Evolutionary conservation across 2,329 filamentous ascomycete species (phyloP), one percentile per base, ranked within the genome.

Genomic region (Fusarium heterosporum): DNA sequence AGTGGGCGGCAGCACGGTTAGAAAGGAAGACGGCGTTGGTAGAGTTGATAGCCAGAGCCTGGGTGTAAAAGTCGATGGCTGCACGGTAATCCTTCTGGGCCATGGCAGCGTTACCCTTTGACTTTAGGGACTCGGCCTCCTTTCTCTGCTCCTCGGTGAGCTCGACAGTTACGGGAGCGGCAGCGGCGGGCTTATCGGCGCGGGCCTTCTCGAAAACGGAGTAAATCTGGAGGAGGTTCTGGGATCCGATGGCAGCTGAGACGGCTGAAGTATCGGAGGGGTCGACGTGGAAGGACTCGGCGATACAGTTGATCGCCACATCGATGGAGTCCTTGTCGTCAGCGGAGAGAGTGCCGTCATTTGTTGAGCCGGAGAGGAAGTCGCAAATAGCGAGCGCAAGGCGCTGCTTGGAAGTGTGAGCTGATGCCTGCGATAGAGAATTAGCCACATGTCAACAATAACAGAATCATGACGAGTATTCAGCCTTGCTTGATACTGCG

Each of bases 301-400:
- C 88, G 79, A 99, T 98, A 82, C 95, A 97, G 82, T 94, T 94
- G 77, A 92, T 87, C 70, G 96, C 96, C 51, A 99, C 90, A 77
- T 99, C 96, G 78, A 99, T 92, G 67, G 91, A 95, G 76, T 99
- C 96, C 72, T 90, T 88, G 79, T 99, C 95, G 73, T 98, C 96
- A 73, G 90, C 83, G 53, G 90, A 86, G 60, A 99, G 87, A 42
- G 93, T 97, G 74, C 96, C 96, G 78, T 99, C 96, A 66, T 89
- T 90, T 72, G 93, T 83, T 43, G 93, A 97, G 61, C 88, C 89
- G 73, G 87, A 87, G 64, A 99, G 90, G 84, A 97, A 99, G 82
- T 98, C 93, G 84, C 97, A 93, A 79, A 99, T 95, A 73, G 96
- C 93, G 78, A 99, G 92, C 79, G 96, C 96, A 68, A 99, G 91